Evolutionary conservation across 345 rosid genomes (phyloP).

Genomic region (Mercurialis annua): DNA sequence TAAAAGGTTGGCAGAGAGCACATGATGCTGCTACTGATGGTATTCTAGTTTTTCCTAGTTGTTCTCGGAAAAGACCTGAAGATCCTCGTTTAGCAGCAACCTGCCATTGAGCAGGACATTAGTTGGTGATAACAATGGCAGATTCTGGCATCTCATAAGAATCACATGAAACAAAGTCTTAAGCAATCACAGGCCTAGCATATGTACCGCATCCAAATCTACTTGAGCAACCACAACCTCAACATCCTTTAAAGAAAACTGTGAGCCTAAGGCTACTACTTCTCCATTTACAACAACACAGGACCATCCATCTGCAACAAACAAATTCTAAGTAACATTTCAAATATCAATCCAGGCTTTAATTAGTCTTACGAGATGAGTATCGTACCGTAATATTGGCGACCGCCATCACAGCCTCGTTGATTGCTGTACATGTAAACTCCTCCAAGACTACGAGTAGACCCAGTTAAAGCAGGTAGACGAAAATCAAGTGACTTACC

Average conservation of each 20-base stretch:
- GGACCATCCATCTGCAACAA: constrained; percentile 73
- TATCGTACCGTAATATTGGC: constrained; percentile 77
- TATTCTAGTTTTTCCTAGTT: constrained; percentile 65
- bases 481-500: constrained; percentile 76
- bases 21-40: constrained; percentile 61
- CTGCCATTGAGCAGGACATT: constrained; percentile 38
- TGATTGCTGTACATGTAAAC: constrained; percentile 97
- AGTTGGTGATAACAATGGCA: background rate
- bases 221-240: constrained; percentile 87
- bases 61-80: constrained; percentile 82
- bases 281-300: constrained; percentile 82
- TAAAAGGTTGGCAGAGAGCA: constrained; percentile 69
- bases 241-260: constrained; percentile 84
- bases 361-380: background rate
- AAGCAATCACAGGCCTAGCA: constrained; percentile 4
- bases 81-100: constrained; percentile 92
- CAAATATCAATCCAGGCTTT: background rate
- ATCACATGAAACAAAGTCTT: no score
- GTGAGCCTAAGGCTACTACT: constrained; percentile 86
- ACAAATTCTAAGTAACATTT: background rate
- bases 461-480: constrained; percentile 64
- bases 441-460: constrained; percentile 84
- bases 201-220: constrained; percentile 92
- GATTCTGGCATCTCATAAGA: background rate
- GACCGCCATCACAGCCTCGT: constrained; percentile 96